phyloP scores from a whole-genome alignment of 2,329 filamentous ascomycete genomes.

The Xylaria hypoxylon region DNA sequence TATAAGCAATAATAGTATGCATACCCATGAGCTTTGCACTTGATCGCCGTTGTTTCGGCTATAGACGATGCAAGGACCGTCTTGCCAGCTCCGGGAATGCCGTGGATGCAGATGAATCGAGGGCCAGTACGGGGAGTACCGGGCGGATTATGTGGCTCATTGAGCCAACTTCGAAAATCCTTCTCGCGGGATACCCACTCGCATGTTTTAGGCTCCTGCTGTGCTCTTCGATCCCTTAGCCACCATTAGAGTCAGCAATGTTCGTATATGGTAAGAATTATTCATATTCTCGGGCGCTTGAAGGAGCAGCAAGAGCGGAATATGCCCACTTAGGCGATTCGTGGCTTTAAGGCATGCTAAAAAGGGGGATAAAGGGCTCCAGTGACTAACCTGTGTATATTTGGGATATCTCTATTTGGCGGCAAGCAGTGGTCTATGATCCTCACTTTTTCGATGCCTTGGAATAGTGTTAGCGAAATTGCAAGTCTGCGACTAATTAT shows the following conservation, averaged over 20 bases:
- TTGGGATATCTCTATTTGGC: background rate
- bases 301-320: too few relatives aligned
- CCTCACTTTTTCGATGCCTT: background rate
- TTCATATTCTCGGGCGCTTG: too few relatives aligned
- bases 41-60: slow-evolving; percentile 40
- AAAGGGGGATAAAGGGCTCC: too few relatives aligned
- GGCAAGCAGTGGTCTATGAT: slow-evolving; percentile 18
- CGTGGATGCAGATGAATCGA: slow-evolving; percentile 39
- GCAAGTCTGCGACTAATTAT: background rate
- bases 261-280: too few relatives aligned
- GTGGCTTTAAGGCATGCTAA: too few relatives aligned
- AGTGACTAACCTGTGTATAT: too few relatives aligned
- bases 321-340: too few relatives aligned
- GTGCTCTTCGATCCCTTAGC: slow-evolving; percentile 6
- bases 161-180: slow-evolving; percentile 24
- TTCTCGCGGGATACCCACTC: slow-evolving; percentile 27
- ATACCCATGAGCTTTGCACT: slow-evolving; percentile 36
- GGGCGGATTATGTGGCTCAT: too few relatives aligned
- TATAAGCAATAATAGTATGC: slow-evolving; percentile 52
- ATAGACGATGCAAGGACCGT: slow-evolving; percentile 48
- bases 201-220: slow-evolving; percentile 33
- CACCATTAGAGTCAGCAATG: too few relatives aligned
- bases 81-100: slow-evolving; percentile 47
- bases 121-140: too few relatives aligned
- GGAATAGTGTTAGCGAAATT: background rate